phyloP scores from a whole-genome alignment of 495 filamentous ascomycete genomes.

The Physcia stellaris region DNA sequence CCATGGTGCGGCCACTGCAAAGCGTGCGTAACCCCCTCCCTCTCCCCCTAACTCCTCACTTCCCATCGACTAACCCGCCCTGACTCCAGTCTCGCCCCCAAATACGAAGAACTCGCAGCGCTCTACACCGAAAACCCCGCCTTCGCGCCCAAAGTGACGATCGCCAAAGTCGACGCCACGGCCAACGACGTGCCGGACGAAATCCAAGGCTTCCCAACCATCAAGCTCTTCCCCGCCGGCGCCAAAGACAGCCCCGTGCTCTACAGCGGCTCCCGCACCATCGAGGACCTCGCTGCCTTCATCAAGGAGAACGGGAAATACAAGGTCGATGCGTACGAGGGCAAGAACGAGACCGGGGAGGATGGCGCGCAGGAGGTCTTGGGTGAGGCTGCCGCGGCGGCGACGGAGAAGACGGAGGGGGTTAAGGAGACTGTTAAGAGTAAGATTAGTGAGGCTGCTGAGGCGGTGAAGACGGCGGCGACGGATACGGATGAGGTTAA shows the following conservation, averaged over 20 bases:
- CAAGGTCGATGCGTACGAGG: conserved; percentile 50
- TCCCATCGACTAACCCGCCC: conserved; percentile 9
- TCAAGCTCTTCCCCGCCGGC: conserved; percentile 94
- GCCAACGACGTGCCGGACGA: conserved; percentile 93
- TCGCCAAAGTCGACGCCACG: conserved; percentile 98
- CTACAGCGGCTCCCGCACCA: conserved; percentile 76
- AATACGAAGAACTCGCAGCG: conserved; percentile 69
- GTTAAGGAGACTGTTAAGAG: conserved; percentile 31
- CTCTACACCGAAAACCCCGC: conserved; percentile 61
- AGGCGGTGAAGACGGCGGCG: conserved; percentile 24
- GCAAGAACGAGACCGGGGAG: conserved; percentile 27
- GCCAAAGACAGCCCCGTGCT: conserved; percentile 72
- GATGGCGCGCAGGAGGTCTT: conserved; percentile 31
- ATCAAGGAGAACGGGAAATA: conserved; percentile 90
- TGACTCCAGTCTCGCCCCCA: conserved; percentile 42
- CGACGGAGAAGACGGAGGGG: conserved; percentile 39
- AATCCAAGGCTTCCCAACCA: conserved; percentile 96
- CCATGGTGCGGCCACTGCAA: conserved; percentile 99
- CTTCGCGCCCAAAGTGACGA: conserved; percentile 66
- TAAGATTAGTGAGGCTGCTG: conserved; percentile 24
- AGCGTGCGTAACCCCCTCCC: conserved; percentile 34
- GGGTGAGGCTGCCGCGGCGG: conserved; percentile 30
- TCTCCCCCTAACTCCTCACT: neutral
- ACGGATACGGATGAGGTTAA: conserved; percentile 28
- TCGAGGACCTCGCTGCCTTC: conserved; percentile 90